phyloP scores from a whole-genome alignment of 192 early-diverging fungal species.

The Obelidium mucronatum region DNA sequence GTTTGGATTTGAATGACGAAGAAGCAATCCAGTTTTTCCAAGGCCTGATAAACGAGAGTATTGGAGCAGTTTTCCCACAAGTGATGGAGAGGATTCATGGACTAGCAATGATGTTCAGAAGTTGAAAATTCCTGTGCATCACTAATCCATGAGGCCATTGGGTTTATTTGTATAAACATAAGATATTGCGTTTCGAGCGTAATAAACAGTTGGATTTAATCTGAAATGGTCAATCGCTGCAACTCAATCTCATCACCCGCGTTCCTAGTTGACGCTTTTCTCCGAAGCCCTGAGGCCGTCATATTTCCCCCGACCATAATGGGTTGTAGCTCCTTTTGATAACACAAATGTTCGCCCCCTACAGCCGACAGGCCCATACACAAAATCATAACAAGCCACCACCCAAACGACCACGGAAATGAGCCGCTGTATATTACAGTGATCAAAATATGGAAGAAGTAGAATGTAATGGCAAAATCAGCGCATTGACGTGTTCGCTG shows the following conservation, averaged over 20 bases:
- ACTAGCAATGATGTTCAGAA: constrained; percentile 77
- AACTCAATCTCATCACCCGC: constrained; percentile 8
- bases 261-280: background rate
- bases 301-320: constrained; percentile 51
- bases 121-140: too few species aligned
- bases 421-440: constrained; percentile 61
- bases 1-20: constrained; percentile 87
- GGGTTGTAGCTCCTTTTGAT: constrained; percentile 81
- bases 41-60: constrained; percentile 89
- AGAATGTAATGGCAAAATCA: constrained; percentile 79
- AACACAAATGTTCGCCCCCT: constrained; percentile 83
- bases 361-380: constrained; percentile 68
- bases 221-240: background rate
- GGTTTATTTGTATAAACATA: too few species aligned
- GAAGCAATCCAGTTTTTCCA: constrained; percentile 96
- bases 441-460: constrained; percentile 71
- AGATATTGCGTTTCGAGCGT: too few species aligned
- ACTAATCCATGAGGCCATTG: too few species aligned
- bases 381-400: constrained; percentile 70
- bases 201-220: constrained; percentile 2
- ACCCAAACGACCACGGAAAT: constrained; percentile 69
- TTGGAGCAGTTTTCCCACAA: constrained; percentile 95
- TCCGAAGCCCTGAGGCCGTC: background rate
- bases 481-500: constrained; percentile 76
- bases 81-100: constrained; percentile 98